Conservation (phyloP, 306 rosid genomes). For the Cucurbita maxima region DNA sequence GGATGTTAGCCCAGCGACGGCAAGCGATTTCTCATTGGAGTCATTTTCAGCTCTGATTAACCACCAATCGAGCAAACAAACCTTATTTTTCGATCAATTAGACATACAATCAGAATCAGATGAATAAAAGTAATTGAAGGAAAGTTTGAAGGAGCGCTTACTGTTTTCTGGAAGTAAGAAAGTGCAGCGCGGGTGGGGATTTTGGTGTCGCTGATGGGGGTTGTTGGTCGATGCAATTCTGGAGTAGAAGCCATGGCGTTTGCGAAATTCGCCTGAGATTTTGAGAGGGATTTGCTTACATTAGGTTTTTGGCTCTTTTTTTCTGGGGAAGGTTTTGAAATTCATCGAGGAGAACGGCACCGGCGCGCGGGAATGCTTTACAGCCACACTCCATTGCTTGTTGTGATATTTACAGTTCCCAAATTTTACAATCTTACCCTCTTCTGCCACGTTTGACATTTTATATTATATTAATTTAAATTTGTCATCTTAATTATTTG, state of each 20-base stretch:
- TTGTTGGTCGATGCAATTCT: background rate
- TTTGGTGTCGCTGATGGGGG: background rate
- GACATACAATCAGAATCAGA: background rate
- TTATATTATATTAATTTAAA: too few species aligned
- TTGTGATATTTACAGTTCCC: background rate
- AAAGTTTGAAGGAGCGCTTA: background rate
- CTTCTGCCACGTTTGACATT: background rate
- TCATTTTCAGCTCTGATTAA: slow-evolving; percentile 20
- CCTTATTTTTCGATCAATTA: slow-evolving; percentile 15
- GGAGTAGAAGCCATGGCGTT: background rate
- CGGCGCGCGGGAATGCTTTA: background rate
- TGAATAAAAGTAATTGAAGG: background rate
- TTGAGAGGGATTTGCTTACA: background rate
- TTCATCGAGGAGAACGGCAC: background rate
- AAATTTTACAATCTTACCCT: background rate
- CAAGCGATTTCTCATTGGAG: slow-evolving; percentile 30
- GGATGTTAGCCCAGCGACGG: slow-evolving; percentile 43
- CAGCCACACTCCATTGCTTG: background rate
- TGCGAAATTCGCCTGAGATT: background rate
- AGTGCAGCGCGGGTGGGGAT: background rate
- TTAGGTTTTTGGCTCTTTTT: background rate
- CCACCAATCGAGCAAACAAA: slow-evolving; percentile 59
- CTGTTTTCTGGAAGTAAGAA: slow-evolving; percentile 4
- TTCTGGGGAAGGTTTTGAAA: background rate
- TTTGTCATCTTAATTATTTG: too few species aligned